Base-by-base conservation (phyloP, 768 basidiomycete species). In the Macrolepiota dolichaula region DNA sequence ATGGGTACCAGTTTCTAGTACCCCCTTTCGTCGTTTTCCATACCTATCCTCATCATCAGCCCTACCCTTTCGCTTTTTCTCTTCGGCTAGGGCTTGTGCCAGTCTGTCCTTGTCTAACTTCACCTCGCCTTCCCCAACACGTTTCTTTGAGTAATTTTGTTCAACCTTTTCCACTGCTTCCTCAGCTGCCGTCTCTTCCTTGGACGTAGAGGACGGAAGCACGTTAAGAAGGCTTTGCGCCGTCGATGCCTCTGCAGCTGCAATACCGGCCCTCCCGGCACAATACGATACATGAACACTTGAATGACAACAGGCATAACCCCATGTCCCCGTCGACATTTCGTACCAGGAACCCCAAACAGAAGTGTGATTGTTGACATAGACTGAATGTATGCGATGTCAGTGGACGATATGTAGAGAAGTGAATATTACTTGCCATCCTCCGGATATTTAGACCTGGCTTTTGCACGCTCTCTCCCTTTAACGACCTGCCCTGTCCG, bases 281-380 rank as follows among this genome's bases (percentile, higher is more conserved):
- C 96, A 98, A 71, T 98, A 98, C 17, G 96, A 96, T 53, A 91
- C 76, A 67, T 94, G 89, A 29, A 94, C 77, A 49, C 70, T 80
- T 10, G 94, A 95, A 69, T 97, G 96, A 69, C 97, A 99, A 73
- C 97, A 99, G 27, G 85, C 89, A 72, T 89, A 99, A 38, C 97
- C 97, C 97, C 97, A 99, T 62, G 78, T 70, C 13, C 87, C 85
- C 2, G 82, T 80, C 12, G 83, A 76, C 15, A 77, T 63, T 65
- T 92, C 87, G 71, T 92, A 98, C 87, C 88, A 98, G 47, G 97
- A 99, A 49, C 97, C 97, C 97, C 97, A 99, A n/a, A 98, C 88
- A 4, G 86, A 79, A 0, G 90, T 94, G 69, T 99, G 97, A 69
- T 99, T 99, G 73, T 95, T 96, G 68, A 91, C 77, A 66, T 84